Base-by-base conservation (phyloP, 208 protist species). In the Wallacemonas sp. region DNA sequence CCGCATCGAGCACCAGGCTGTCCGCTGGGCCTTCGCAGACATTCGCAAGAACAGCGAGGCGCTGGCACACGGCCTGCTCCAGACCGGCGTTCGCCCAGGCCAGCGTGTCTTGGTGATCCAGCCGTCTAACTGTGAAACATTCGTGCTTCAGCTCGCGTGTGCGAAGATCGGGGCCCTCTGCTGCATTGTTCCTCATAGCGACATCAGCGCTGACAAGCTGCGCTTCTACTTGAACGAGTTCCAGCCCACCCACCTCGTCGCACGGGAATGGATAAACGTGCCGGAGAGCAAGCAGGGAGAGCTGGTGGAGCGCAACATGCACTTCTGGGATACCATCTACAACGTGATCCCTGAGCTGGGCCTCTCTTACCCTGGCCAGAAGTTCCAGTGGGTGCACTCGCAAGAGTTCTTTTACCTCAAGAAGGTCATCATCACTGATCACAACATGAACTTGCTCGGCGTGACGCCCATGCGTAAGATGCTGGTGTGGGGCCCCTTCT, bases 1-100 rank as follows among this genome's bases (percentile, higher is more conserved):
- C n/a, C 89, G 92, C 41, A 95, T 97, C 62, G 88, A 94, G 76
- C 91, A 97, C 69, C 91, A 97, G 79, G 91, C 88, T 14, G 91
- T 97, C 19, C 84, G 89, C 30, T 97, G 91, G 91, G 89, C 91
- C 1, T 97, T 94, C 75, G 89, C 89, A 1, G 91, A 97, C 60
- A 92, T 97, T 62, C 88, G 89, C 46, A 97, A 97, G 75, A 97
- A 97, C 77, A 95, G 89, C 72, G 91, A 97, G 75, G 91, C 91
- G 3, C 84, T 97, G 2, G 91, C 88, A 6, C 86, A 97, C 66
- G 91, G 91, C 15, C 74, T 97, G 58, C 76, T 97, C 45, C 86
- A 97, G 76, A 93, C 82, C 0, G 91, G 91, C n/a, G 72, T 94
- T 27, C 84, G 89, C 6, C 91, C 91, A 3, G 91, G 91, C 44